These are phyloP conservation scores for Dryas octopetala DNA, from an alignment of 306 rosid genomes.

Conservation along the genomic window DNA sequence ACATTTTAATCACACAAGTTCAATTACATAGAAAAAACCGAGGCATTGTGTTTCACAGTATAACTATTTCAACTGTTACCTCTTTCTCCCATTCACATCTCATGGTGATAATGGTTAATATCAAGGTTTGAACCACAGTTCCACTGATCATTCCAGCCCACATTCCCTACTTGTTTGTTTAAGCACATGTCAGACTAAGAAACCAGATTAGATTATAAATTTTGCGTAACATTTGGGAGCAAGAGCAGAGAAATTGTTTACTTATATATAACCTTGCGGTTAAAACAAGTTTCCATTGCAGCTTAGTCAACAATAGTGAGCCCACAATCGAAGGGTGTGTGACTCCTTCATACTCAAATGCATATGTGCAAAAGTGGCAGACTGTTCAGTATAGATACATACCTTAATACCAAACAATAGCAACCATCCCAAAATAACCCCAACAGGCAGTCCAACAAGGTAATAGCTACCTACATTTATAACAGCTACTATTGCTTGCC, in stretches of 20 bases:
- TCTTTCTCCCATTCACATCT: conserved; percentile 62
- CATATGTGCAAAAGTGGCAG: not conserved
- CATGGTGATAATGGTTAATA: conserved; percentile 40
- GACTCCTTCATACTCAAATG: not conserved
- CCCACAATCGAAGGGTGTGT: not conserved
- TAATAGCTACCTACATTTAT: conserved; percentile 65
- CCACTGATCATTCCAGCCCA: conserved; percentile 74
- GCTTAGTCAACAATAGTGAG: not conserved
- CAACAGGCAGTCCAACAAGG: conserved; percentile 52
- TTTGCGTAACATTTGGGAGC: not conserved
- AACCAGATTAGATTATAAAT: not conserved
- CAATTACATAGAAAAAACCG: not conserved
- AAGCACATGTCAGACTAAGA: not conserved
- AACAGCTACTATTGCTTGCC: conserved; percentile 56
- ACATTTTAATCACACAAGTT: conserved; percentile 20
- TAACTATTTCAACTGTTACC: conserved; percentile 29
- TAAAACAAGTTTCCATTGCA: not conserved
- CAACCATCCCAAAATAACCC: conserved; percentile 51
- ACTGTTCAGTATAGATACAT: conserved; percentile 2
- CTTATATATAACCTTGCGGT: not conserved
- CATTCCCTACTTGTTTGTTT: conserved; percentile 37
- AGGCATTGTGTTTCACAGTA: not conserved
- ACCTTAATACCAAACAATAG: conserved; percentile 49
- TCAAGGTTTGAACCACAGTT: conserved; percentile 58
- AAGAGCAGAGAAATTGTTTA: not conserved